phyloP scores from a whole-genome alignment of 768 basidiomycete genomes.

The Suillus subaureus region DNA sequence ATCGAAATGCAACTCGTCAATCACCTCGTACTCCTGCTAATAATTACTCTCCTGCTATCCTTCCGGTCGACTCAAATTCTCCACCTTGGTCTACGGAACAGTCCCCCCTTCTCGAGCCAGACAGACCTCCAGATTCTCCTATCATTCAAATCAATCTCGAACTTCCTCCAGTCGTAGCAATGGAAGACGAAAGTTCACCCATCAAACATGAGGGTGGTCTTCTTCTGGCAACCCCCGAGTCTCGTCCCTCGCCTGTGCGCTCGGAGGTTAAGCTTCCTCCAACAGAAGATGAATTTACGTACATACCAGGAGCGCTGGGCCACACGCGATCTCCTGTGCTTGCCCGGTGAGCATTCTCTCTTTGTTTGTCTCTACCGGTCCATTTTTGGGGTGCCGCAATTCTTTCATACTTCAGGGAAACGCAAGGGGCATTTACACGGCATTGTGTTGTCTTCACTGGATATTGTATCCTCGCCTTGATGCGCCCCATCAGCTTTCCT shows the following conservation, averaged over 20 bases:
- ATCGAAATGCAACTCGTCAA: slow-evolving; percentile 26
- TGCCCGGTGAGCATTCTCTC: slow-evolving; percentile 25
- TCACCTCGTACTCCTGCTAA: slow-evolving; percentile 20
- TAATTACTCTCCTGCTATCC: slow-evolving; percentile 28
- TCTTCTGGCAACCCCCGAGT: slow-evolving; percentile 18
- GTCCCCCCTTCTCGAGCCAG: slow-evolving; percentile 7
- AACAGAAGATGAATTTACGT: slow-evolving; percentile 12
- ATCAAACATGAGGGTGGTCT: slow-evolving; percentile 31
- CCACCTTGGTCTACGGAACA: slow-evolving; percentile 22
- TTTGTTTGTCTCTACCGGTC: neutral
- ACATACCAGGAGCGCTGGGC: slow-evolving; percentile 15
- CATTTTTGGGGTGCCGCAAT: neutral
- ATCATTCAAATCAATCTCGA: slow-evolving; percentile 14
- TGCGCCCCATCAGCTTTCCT: slow-evolving; percentile 9
- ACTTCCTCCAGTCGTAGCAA: slow-evolving; percentile 15
- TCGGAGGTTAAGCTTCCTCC: slow-evolving; percentile 16
- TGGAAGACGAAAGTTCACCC: slow-evolving; percentile 26
- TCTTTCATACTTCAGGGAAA: slow-evolving; percentile 2
- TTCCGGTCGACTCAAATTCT: slow-evolving; percentile 35
- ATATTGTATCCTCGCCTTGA: slow-evolving; percentile 1
- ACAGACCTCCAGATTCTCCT: slow-evolving; percentile 15
- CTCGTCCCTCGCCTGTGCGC: slow-evolving; percentile 17
- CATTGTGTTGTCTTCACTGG: neutral
- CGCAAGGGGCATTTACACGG: neutral
- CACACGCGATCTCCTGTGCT: slow-evolving; percentile 36